phyloP scores from a whole-genome alignment of 202 grass and related monocot species.

The Zoysia matrella region DNA sequence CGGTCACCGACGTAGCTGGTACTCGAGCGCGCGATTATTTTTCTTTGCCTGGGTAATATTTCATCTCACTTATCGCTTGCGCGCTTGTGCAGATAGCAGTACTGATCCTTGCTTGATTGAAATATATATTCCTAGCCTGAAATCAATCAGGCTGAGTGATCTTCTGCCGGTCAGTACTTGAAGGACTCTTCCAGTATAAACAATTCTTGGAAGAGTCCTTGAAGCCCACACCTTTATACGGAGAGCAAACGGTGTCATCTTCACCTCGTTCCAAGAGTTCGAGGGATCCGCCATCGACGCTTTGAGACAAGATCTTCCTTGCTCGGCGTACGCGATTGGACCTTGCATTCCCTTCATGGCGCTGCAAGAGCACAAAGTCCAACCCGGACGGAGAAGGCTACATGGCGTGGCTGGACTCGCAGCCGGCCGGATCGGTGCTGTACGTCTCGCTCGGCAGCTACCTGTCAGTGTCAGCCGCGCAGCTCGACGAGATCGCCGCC shows the following conservation, averaged over 20 bases:
- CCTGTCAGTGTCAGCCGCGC: slow-evolving; percentile 61
- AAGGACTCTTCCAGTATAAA: neutral
- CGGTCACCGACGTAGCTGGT: slow-evolving; percentile 27
- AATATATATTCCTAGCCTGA: slow-evolving; percentile 50
- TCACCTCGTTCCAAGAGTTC: slow-evolving; percentile 66
- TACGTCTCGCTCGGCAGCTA: slow-evolving; percentile 85
- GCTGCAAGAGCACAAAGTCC: slow-evolving; percentile 11
- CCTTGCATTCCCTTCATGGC: slow-evolving; percentile 57
- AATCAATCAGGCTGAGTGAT: slow-evolving; percentile 38
- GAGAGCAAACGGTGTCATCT: slow-evolving; percentile 58
- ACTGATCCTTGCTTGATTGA: slow-evolving; percentile 44
- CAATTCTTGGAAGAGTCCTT: neutral
- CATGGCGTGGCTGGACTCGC: slow-evolving; percentile 63
- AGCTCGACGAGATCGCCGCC: slow-evolving; percentile 67
- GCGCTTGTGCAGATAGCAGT: slow-evolving; percentile 40
- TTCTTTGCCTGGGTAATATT: neutral
- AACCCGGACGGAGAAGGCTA: slow-evolving; percentile 7
- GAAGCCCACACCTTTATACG: slow-evolving; percentile 44
- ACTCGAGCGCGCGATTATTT: neutral
- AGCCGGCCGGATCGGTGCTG: slow-evolving; percentile 50
- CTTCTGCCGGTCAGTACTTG: no score
- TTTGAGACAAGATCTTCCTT: slow-evolving; percentile 35
- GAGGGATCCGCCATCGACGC: slow-evolving; percentile 46
- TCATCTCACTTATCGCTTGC: neutral
- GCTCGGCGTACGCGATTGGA: slow-evolving; percentile 49